A percentile compares a stretch with the other conserved stretches of the same genome.
Conservation (phyloP, 306 rosid species). For the Cercis canadensis region DNA sequence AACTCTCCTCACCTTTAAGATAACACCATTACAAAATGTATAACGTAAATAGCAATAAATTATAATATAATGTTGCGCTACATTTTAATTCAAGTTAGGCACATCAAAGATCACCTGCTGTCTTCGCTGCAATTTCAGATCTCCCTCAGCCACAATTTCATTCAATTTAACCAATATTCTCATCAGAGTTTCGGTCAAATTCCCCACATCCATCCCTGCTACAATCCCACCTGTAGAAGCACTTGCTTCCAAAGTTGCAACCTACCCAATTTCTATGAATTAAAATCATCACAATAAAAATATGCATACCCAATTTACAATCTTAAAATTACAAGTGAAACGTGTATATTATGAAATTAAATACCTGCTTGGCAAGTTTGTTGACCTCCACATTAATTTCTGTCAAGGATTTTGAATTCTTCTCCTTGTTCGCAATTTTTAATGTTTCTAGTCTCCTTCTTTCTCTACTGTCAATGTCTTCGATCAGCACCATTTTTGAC, state of each 20-base stretch:
- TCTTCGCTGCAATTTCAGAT: slow-evolving; percentile 63
- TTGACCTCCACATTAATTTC: slow-evolving; percentile 64
- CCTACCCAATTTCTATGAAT: slow-evolving; percentile 52
- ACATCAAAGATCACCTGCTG: slow-evolving; percentile 52
- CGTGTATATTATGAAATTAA: neutral
- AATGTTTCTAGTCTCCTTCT: slow-evolving; percentile 54
- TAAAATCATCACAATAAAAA: neutral
- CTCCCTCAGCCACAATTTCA: slow-evolving; percentile 65
- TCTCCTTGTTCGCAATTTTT: slow-evolving; percentile 55
- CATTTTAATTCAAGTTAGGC: slow-evolving; percentile 15
- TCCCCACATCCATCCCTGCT: slow-evolving; percentile 52
- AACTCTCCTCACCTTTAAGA: slow-evolving; percentile 72
- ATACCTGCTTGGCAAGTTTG: slow-evolving; percentile 65
- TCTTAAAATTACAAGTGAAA: neutral
- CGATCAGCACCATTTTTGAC: slow-evolving; percentile 65
- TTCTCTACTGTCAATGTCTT: slow-evolving; percentile 65
- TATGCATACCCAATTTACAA: neutral
- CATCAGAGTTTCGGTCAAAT: slow-evolving; percentile 75
- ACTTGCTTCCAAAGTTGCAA: slow-evolving; percentile 56
- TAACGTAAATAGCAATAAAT: slow-evolving; percentile 1
- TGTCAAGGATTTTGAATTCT: slow-evolving; percentile 57
- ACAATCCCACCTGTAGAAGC: slow-evolving; percentile 45
- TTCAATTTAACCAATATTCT: slow-evolving; percentile 64
- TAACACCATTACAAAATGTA: neutral
- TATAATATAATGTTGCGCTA: neutral